phyloP scores from a whole-genome alignment of 2,329 filamentous ascomycete genomes.

The Berkeleyomyces basicola region DNA sequence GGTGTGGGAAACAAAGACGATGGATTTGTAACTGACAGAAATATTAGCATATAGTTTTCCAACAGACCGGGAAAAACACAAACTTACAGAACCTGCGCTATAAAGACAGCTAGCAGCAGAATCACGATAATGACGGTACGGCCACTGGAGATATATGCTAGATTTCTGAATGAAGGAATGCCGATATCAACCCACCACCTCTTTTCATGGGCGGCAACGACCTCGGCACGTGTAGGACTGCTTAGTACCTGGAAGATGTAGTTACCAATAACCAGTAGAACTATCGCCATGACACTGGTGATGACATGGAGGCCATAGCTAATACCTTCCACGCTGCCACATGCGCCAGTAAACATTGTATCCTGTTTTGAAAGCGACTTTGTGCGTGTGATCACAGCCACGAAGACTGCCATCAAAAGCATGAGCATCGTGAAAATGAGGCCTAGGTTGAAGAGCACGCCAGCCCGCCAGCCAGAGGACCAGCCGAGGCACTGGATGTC shows the following conservation, averaged over 20 bases:
- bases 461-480: slow-evolving; percentile 31
- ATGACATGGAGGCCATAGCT: slow-evolving; percentile 27
- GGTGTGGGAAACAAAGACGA: slow-evolving; percentile 28
- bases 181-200: slow-evolving; percentile 37
- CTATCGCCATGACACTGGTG: slow-evolving; percentile 28
- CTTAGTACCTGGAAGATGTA: slow-evolving; percentile 38
- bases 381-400: slow-evolving; percentile 24
- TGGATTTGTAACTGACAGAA: slow-evolving; percentile 28
- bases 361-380: slow-evolving; percentile 22
- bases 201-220: slow-evolving; percentile 29
- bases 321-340: slow-evolving; percentile 22
- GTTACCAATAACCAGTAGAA: slow-evolving; percentile 32
- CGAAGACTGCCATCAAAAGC: slow-evolving; percentile 22
- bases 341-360: slow-evolving; percentile 25
- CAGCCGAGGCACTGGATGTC: slow-evolving; percentile 14
- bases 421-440: slow-evolving; percentile 5
- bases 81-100: slow-evolving; percentile 33
- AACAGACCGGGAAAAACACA: background rate
- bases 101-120: slow-evolving; percentile 27
- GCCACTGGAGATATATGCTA: slow-evolving; percentile 26
- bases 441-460: slow-evolving; percentile 25
- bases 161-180: slow-evolving; percentile 34
- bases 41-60: slow-evolving; percentile 14
- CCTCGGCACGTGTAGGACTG: slow-evolving; percentile 34
- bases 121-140: slow-evolving; percentile 25